Evolutionary conservation across 2,329 filamentous ascomycete species (phyloP).

Genomic region (Plenodomus biglobosus): DNA sequence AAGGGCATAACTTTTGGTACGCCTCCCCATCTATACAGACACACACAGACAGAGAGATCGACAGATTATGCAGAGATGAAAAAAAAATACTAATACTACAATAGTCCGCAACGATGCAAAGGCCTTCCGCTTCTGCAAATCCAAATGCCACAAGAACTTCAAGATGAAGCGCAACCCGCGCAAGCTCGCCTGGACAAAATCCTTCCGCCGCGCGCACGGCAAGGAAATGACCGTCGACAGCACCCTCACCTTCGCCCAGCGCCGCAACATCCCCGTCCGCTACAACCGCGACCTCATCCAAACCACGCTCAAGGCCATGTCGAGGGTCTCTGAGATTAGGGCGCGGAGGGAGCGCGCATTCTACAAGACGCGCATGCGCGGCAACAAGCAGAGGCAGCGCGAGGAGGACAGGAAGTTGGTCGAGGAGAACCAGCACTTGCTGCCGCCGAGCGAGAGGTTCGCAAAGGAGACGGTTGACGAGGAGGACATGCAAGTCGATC

Average conservation of each 20-base stretch:
- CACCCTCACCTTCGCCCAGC: conserved; percentile 87
- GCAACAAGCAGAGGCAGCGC: conserved; percentile 81
- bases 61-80: not conserved
- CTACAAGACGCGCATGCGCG: conserved; percentile 91
- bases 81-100: conserved; percentile 2
- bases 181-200: conserved; percentile 80
- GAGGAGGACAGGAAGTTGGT: conserved; percentile 84
- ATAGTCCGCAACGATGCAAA: conserved; percentile 56
- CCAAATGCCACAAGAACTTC: conserved; percentile 66
- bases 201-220: conserved; percentile 49
- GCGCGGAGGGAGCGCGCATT: conserved; percentile 82
- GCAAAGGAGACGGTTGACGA: conserved; percentile 56
- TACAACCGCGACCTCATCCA: conserved; percentile 92
- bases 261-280: conserved; percentile 89
- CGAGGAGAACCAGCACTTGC: conserved; percentile 86
- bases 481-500: conserved; percentile 59
- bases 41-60: too few relatives aligned
- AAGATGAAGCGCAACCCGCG: conserved; percentile 98
- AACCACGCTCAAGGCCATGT: conserved; percentile 89
- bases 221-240: conserved; percentile 81
- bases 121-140: conserved; percentile 66
- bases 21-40: too few relatives aligned
- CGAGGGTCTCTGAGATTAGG: conserved; percentile 83
- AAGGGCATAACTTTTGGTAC: conserved; percentile 65
- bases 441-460: conserved; percentile 61